Base-by-base conservation (phyloP, 148 eudicot species). In the Fagopyrum homotropicum region DNA sequence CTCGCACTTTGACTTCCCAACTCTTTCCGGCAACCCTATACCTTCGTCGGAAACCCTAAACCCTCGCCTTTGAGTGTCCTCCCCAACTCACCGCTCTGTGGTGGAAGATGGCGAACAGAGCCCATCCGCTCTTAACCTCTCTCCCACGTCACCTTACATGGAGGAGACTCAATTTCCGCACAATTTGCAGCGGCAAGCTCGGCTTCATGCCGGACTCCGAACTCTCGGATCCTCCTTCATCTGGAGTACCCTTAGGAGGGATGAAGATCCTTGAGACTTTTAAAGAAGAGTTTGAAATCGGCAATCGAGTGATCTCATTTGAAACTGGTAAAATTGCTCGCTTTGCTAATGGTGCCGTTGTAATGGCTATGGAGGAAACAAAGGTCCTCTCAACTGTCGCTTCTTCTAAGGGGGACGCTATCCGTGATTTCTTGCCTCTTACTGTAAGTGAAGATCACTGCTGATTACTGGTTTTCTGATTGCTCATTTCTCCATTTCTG, bases 291-390 rank as follows among this genome's bases (percentile, higher is more conserved):
- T 92, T 95, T 72, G 98, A 92, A 55, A 82, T 95, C 22, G 99
- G 97, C 2, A 85, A 85, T 48, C 80, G 85, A 9, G 78, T 83
- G 16, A 79, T 90, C 9, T 80, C 84, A 5, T 76, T 92, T 16
- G 94, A 95, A 74, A 95, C 97, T 0, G 99, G 99, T 22, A 95
- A 90, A 82, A 79, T 89, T 2, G 99, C 99, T 40, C 87, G 99
- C 19, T 95, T 90, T 12, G 96, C 99, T 15, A 95, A 90, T 73
- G 99, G 99, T 14, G 81, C 98, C 0, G 89, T 89, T 72, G 90
- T 92, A 47, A 76, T 95, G 77, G 85, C 78, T 4, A 88, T 95
- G 83, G 96, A 86, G 5, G 90, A 90, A 79, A 95, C 99, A 11
- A 92, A 84, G 69, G 96, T 95, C 15, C 87, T 95, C 3, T 92